phyloP scores from a whole-genome alignment of 192 early-diverging fungal genomes.

The Coemansia sp. region DNA sequence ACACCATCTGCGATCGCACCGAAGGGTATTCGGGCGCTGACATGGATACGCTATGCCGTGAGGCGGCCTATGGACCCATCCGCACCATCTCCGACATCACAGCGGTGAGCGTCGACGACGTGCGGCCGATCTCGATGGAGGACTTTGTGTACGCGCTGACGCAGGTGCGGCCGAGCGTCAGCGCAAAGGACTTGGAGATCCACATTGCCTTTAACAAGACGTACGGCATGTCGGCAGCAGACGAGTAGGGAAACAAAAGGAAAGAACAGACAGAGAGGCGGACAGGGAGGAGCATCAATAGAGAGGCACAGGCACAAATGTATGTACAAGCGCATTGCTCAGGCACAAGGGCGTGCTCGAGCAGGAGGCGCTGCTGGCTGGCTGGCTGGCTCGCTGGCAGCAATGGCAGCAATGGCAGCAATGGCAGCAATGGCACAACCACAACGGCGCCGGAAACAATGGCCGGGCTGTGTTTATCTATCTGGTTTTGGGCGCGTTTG shows the following conservation, averaged over 20 bases:
- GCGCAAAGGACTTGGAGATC: slow-evolving; percentile 69
- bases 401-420: too few relatives aligned
- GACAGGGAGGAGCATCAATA: too few relatives aligned
- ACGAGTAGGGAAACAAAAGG: background rate
- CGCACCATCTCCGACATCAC: slow-evolving; percentile 62
- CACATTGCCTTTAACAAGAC: slow-evolving; percentile 71
- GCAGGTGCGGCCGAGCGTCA: slow-evolving; percentile 83
- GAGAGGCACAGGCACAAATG: too few relatives aligned
- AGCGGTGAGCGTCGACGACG: slow-evolving; percentile 55
- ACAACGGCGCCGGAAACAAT: too few relatives aligned
- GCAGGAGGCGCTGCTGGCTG: too few relatives aligned
- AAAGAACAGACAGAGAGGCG: too few relatives aligned
- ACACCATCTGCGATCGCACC: slow-evolving; percentile 59
- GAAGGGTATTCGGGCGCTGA: slow-evolving; percentile 86
- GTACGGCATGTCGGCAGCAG: slow-evolving; percentile 57
- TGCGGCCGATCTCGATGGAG: slow-evolving; percentile 65
- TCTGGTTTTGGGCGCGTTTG: too few relatives aligned
- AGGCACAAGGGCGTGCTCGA: too few relatives aligned
- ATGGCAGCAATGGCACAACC: too few relatives aligned
- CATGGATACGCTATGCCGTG: slow-evolving; percentile 78
- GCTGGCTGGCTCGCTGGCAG: too few relatives aligned
- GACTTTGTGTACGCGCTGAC: slow-evolving; percentile 81
- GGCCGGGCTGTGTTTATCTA: too few relatives aligned
- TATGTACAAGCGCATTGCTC: too few relatives aligned
- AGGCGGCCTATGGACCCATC: slow-evolving; percentile 71